Percentiles rank a stretch among this genome's conserved stretches.
These are phyloP conservation scores for Camelina laxa DNA, from an alignment of 345 rosid species.

Conservation along the genomic window DNA sequence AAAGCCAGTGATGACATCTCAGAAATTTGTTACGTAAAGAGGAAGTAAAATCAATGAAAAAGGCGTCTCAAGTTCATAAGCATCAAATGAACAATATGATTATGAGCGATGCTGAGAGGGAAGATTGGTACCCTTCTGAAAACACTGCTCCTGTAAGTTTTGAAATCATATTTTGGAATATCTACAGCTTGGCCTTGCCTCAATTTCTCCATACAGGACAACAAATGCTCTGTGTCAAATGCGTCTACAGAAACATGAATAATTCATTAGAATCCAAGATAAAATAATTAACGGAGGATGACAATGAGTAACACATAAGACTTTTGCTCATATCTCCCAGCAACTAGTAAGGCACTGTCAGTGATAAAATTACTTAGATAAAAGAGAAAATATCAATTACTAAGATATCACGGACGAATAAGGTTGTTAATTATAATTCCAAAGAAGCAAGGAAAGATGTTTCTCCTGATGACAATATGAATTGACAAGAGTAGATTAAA, in stretches of 20 bases:
- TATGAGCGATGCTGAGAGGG: constrained; percentile 15
- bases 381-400: constrained; percentile 12
- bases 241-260: constrained; percentile 68
- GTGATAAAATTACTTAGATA: neutral
- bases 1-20: constrained; percentile 25
- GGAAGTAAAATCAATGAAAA: constrained; percentile 10
- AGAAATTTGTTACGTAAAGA: constrained; percentile 13
- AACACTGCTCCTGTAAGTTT: constrained; percentile 72
- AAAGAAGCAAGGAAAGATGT: neutral
- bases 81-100: constrained; percentile 6
- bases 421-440: constrained; percentile 1
- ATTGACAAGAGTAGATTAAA: constrained; percentile 23
- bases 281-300: neutral
- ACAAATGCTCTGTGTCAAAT: constrained; percentile 79
- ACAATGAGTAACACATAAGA: constrained; percentile 3
- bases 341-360: constrained; percentile 11
- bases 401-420: neutral
- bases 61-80: neutral
- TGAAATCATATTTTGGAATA: constrained; percentile 91
- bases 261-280: constrained; percentile 14
- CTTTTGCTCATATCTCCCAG: constrained; percentile 12
- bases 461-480: neutral
- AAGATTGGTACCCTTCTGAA: constrained; percentile 65
- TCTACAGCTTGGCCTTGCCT: constrained; percentile 91
- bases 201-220: constrained; percentile 83